phyloP scores from a whole-genome alignment of 2,329 filamentous ascomycete genomes.

The Colletotrichum salicis region DNA sequence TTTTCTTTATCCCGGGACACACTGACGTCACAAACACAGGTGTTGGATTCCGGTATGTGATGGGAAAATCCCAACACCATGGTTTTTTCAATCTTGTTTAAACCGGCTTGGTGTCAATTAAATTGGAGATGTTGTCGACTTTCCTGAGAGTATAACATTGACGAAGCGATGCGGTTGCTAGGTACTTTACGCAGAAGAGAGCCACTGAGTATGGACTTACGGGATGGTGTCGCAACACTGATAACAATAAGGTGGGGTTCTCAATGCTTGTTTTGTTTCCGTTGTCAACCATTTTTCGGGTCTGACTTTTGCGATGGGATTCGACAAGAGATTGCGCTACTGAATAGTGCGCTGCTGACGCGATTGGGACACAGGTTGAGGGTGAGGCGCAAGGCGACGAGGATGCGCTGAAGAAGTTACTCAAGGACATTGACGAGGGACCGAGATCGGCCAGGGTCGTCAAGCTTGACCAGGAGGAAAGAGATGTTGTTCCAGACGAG shows the following conservation, averaged over 20 bases:
- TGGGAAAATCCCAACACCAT: background rate
- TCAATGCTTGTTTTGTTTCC: background rate
- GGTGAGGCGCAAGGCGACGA: conserved; percentile 87
- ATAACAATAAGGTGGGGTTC: conserved; percentile 61
- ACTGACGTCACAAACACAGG: conserved; percentile 52
- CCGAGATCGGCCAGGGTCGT: conserved; percentile 78
- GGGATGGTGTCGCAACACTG: conserved; percentile 71
- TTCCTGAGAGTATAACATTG: background rate
- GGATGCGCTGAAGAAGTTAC: conserved; percentile 72
- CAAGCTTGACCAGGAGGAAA: conserved; percentile 75
- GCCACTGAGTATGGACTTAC: conserved; percentile 63
- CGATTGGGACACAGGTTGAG: conserved; percentile 71
- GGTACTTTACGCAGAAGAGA: conserved; percentile 65
- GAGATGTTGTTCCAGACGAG: conserved; percentile 75
- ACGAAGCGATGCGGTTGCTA: conserved; percentile 38
- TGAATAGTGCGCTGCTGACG: conserved; percentile 15
- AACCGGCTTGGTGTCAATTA: background rate
- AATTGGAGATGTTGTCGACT: background rate
- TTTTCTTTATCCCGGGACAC: background rate
- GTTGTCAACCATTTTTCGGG: background rate
- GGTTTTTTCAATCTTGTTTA: background rate
- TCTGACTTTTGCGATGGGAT: background rate
- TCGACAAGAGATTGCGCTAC: background rate
- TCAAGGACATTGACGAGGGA: conserved; percentile 80
- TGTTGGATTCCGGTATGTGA: conserved; percentile 64